These are phyloP conservation scores for Alternaria atra DNA, from an alignment of 2,329 filamentous ascomycete species.

Conservation along the genomic window DNA sequence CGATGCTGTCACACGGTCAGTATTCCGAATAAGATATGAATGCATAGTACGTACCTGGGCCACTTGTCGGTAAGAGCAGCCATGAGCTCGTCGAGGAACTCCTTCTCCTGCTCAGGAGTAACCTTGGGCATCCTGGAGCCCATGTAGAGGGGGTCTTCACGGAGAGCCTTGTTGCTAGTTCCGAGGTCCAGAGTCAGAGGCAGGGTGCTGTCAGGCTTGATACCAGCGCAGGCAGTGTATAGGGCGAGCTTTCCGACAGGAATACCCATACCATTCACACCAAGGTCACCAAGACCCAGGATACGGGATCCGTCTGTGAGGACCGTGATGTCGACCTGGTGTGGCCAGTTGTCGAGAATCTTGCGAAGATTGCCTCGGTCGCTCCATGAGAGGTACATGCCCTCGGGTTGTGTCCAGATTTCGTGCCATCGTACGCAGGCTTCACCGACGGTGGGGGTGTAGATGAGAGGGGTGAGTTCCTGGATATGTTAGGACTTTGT, in stretches of 20 bases:
- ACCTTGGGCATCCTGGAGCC: conserved; percentile 87
- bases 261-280: conserved; percentile 97
- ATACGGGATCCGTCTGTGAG: conserved; percentile 95
- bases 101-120: conserved; percentile 78
- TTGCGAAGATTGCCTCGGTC: conserved; percentile 89
- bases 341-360: conserved; percentile 93
- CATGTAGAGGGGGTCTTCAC: conserved; percentile 88
- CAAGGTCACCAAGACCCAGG: conserved; percentile 91
- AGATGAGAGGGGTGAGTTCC: conserved; percentile 84
- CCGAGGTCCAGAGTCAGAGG: conserved; percentile 71
- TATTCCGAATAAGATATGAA: conserved; percentile 18
- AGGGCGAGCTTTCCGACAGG: conserved; percentile 95
- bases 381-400: conserved; percentile 93
- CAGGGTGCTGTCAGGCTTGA: conserved; percentile 77
- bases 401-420: conserved; percentile 93
- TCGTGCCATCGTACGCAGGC: conserved; percentile 97
- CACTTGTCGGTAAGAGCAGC: conserved; percentile 80
- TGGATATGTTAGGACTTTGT: conserved; percentile 44
- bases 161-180: conserved; percentile 68
- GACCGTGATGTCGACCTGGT: conserved; percentile 93
- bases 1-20: conserved; percentile 62
- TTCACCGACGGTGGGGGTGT: conserved; percentile 91
- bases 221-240: conserved; percentile 95
- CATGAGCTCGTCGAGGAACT: conserved; percentile 99
- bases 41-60: conserved; percentile 64